Base-by-base conservation (phyloP, 805 yeast genomes). In the Monosporozyma yasuniensis region DNA sequence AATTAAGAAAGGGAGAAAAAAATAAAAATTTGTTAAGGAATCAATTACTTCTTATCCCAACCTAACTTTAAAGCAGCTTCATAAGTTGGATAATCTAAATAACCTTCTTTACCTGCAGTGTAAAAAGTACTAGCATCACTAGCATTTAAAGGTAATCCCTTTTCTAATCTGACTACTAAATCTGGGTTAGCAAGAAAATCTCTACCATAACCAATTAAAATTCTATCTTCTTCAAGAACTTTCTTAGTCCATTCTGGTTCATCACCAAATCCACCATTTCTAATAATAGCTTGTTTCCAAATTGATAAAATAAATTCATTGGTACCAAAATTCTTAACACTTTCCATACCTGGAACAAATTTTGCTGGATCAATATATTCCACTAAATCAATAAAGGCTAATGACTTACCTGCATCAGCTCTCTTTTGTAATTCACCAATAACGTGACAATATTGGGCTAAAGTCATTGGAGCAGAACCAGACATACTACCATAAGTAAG, bases 111-210 rank as follows among this genome's bases (percentile, higher is more conserved):
- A 9, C 58, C 52, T 22, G 57, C 47, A 38, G 52, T 47, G 57
- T 77, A 79, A 62, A 78, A 78, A 8, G 75, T 71, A 19, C 55
- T 51, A 58, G 82, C 68, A 57, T 77, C 70, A 57, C 76, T 78
- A 25, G 59, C 52, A 48, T 64, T 66, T 50, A 77, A 58, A 28
- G 68, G 67, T 23, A 58, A 44, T 14, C 70, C 70, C 28, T 71
- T 59, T 51, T 66, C 58, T 39, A 79, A 52, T 50, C 78, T 64
- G 8, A 61, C 54, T 16, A 70, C 72, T 37, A 79, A 59, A 55
- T 79, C 84, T 1, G 83, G 82, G 63, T 79, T 79, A 25, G 80
- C 61, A 46, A 75, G 71, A 61, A 71, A 78, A 50, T 61, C 64
- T 50, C 81, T 70, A 16, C 81, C 81, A 41, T 61, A 61, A 22